phyloP scores from a whole-genome alignment of 768 basidiomycete species.

The Cytidiella melzeri region DNA sequence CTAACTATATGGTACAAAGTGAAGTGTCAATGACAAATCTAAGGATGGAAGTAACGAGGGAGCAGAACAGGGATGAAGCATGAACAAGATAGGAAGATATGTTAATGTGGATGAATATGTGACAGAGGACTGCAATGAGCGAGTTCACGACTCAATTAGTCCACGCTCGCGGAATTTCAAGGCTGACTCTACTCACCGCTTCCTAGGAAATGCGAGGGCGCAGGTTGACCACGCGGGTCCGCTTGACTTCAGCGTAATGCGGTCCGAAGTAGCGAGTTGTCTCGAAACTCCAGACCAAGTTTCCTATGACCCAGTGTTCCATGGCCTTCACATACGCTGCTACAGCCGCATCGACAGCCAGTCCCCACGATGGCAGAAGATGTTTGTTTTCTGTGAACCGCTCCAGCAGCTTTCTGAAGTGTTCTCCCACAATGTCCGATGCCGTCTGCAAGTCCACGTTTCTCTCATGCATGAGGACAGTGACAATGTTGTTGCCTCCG shows the following conservation, averaged over 20 bases:
- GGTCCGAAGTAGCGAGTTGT: conserved; percentile 63
- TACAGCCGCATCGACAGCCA: conserved; percentile 41
- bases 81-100: no score
- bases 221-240: conserved; percentile 19
- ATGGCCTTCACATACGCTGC: conserved; percentile 47
- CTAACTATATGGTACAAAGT: no score
- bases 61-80: no score
- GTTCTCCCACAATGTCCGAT: conserved; percentile 47
- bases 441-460: conserved; percentile 51
- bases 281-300: conserved; percentile 65
- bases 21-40: no score
- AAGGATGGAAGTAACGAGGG: no score
- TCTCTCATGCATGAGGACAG: conserved; percentile 57
- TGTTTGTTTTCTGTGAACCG: conserved; percentile 40
- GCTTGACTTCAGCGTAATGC: conserved; percentile 43
- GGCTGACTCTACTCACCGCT: background rate
- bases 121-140: no score
- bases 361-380: conserved; percentile 43
- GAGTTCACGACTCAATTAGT: no score
- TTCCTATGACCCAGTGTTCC: conserved; percentile 57
- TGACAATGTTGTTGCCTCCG: conserved; percentile 61
- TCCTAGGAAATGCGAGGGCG: background rate
- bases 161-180: no score
- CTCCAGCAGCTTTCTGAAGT: conserved; percentile 45
- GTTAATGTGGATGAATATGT: no score